Conservation (phyloP, 306 rosid genomes). For the Gleditsia sinensis region DNA sequence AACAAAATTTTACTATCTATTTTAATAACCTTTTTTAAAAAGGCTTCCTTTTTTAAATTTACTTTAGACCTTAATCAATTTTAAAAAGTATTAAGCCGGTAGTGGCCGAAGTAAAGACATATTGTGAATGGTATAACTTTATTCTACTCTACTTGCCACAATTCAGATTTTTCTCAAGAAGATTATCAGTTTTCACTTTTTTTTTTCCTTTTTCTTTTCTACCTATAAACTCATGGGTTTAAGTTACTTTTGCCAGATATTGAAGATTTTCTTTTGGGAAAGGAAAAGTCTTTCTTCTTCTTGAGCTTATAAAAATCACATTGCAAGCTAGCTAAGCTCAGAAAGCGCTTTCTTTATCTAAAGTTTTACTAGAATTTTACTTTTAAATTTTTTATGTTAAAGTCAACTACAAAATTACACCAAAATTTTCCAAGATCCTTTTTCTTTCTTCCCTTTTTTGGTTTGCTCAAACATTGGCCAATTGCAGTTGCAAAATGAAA, state of each 20-base stretch:
- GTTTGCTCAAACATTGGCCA: too few relatives aligned
- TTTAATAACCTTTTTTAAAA: too few relatives aligned
- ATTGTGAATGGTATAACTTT: slow-evolving; percentile 15
- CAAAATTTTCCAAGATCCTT: too few relatives aligned
- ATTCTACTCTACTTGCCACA: not conserved
- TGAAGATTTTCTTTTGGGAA: not conserved
- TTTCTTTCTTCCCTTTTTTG: too few relatives aligned
- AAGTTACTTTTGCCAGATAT: slow-evolving; percentile 25
- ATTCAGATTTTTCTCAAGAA: not conserved
- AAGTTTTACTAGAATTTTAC: too few relatives aligned
- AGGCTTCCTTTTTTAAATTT: too few relatives aligned
- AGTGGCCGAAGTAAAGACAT: slow-evolving; percentile 70
- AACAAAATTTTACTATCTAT: too few relatives aligned
- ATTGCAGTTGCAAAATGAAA: too few relatives aligned
- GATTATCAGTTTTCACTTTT: not conserved
- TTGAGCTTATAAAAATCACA: slow-evolving; percentile 16
- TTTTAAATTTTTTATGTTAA: too few relatives aligned
- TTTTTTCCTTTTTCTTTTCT: not conserved
- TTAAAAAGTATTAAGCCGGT: too few relatives aligned
- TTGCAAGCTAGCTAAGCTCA: slow-evolving; percentile 16
- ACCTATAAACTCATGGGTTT: slow-evolving; percentile 12
- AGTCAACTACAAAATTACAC: too few relatives aligned
- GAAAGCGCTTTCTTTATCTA: not conserved
- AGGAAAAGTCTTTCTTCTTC: not conserved
- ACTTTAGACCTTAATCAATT: too few relatives aligned